These are phyloP conservation scores for Chlorokybus atmophyticus DNA, from an alignment of 139 green algal species.

Conservation along the genomic window DNA sequence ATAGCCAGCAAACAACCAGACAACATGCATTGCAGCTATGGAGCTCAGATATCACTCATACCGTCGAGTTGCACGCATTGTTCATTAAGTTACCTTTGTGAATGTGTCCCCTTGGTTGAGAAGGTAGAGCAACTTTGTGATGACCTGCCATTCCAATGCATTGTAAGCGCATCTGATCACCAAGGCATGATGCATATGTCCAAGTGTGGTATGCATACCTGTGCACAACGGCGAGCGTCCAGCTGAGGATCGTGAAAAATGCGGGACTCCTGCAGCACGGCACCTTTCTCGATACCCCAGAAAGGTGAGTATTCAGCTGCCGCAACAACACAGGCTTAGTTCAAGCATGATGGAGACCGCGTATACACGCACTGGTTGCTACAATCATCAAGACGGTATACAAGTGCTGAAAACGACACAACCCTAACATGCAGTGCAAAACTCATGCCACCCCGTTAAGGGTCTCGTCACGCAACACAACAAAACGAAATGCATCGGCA, in stretches of 20 bases:
- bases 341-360: background rate
- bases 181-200: no score
- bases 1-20: no score
- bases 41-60: no score
- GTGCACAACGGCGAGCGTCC: constrained; percentile 77
- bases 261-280: constrained; percentile 91
- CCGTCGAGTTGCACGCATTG: no score
- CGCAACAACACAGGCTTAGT: background rate
- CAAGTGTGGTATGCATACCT: no score
- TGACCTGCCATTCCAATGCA: constrained; percentile 60
- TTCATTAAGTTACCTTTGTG: constrained; percentile 98
- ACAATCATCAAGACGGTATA: background rate
- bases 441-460: background rate
- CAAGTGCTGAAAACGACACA: background rate
- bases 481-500: background rate
- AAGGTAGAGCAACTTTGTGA: constrained; percentile 98
- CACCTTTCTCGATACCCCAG: constrained; percentile 96
- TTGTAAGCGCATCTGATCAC: no score
- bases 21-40: no score
- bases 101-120: constrained; percentile 92
- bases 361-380: background rate
- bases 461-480: background rate
- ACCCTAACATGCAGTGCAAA: background rate
- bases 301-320: constrained; percentile 90
- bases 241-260: constrained; percentile 90